A percentile compares a stretch with the other conserved stretches of the same genome.
Conservation (phyloP, 176 grass and related monocot genomes). For the Eleusine indica region DNA sequence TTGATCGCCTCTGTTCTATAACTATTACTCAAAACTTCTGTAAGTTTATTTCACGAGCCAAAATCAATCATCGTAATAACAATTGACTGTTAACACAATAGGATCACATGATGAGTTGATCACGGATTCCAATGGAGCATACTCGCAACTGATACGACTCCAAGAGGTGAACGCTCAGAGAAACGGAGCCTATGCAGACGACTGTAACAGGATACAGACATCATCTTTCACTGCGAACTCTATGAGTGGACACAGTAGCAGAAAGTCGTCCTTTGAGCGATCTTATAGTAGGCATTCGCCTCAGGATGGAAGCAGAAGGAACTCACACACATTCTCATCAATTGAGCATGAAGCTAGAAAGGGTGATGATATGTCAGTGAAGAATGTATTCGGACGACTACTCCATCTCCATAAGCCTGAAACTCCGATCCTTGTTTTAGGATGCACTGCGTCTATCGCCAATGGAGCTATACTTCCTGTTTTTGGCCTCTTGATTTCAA, state of each 20-base stretch:
- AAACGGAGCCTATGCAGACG: conserved; percentile 19
- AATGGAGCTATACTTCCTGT: conserved; percentile 67
- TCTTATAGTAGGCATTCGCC: conserved; percentile 51
- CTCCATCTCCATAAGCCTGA: conserved; percentile 59
- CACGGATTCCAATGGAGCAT: conserved; percentile 56
- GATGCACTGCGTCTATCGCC: conserved; percentile 41
- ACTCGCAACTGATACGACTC: conserved; percentile 66
- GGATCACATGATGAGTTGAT: conserved; percentile 67
- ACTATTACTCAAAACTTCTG: neutral
- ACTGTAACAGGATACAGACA: conserved; percentile 3
- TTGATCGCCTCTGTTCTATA: conserved; percentile 12
- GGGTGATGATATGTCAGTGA: conserved; percentile 26
- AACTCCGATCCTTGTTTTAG: conserved; percentile 48
- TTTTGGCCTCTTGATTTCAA: conserved; percentile 56
- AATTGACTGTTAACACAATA: conserved; percentile 34
- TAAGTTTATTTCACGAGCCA: neutral
- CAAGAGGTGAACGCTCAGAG: conserved; percentile 51
- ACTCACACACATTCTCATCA: conserved; percentile 33
- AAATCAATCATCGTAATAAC: conserved; percentile 1
- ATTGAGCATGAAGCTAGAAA: conserved; percentile 5
- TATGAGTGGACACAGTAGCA: conserved; percentile 26
- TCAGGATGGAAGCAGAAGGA: conserved; percentile 37
- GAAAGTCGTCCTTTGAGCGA: conserved; percentile 44
- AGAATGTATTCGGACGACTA: conserved; percentile 44
- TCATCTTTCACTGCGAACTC: conserved; percentile 26